These are phyloP conservation scores for Agapanthus africanus DNA, from an alignment of 106 monocot species.

Conservation along the genomic window DNA sequence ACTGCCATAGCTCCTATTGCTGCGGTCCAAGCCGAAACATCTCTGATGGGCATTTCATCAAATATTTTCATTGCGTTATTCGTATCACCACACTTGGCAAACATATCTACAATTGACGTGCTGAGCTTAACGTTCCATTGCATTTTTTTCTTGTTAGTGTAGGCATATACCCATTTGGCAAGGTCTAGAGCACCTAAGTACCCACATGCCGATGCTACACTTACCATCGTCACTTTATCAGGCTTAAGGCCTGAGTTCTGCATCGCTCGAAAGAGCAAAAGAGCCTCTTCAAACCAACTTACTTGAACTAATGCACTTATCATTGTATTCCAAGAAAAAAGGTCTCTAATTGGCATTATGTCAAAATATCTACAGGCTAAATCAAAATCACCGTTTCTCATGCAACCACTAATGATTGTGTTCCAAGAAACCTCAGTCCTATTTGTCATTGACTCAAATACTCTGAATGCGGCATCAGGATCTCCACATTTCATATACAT, in stretches of 20 bases:
- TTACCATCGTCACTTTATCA: slow-evolving; percentile 20
- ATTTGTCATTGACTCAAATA: slow-evolving; percentile 17
- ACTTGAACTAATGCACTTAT: slow-evolving; percentile 17
- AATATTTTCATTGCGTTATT: slow-evolving; percentile 38
- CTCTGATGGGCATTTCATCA: slow-evolving; percentile 40
- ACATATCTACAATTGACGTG: slow-evolving; percentile 74
- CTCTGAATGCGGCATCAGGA: slow-evolving; percentile 12
- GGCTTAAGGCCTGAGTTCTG: slow-evolving; percentile 16
- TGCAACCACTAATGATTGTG: slow-evolving; percentile 24
- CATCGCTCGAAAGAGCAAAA: slow-evolving; percentile 20
- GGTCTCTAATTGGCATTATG: slow-evolving; percentile 26
- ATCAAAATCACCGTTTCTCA: slow-evolving; percentile 25
- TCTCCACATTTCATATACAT: slow-evolving; percentile 41
- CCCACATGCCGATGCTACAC: slow-evolving; percentile 22
- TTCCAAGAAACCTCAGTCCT: slow-evolving; percentile 35
- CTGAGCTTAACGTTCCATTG: slow-evolving; percentile 41
- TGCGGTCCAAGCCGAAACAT: slow-evolving; percentile 71
- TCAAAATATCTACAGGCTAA: slow-evolving; percentile 22
- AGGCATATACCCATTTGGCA: slow-evolving; percentile 24
- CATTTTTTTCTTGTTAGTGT: slow-evolving; percentile 15
- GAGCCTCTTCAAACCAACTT: slow-evolving; percentile 23
- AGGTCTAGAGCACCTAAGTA: slow-evolving; percentile 30
- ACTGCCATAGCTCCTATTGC: slow-evolving; percentile 67
- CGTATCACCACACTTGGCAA: slow-evolving; percentile 65
- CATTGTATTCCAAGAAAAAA: slow-evolving; percentile 37